Base-by-base conservation (phyloP, 805 yeast genomes). In the Monosporozyma yasuniensis region DNA sequence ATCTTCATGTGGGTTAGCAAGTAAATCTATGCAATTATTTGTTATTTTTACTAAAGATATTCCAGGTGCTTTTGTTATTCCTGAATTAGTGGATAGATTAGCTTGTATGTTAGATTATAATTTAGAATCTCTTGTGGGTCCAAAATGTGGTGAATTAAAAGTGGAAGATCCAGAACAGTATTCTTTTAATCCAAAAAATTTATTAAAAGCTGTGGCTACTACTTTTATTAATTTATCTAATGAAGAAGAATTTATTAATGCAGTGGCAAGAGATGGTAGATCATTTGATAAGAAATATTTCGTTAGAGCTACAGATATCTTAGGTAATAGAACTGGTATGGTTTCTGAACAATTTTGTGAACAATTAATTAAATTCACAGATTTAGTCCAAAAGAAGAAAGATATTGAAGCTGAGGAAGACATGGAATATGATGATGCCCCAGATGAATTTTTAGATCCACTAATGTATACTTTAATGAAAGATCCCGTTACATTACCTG, bases 91-190 rank as follows among this genome's bases (percentile, higher is more conserved):
- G 41, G 96, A 89, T 59, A 77, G 99, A 66, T 72, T 93, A 54
- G 96, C 99, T 0, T 89, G 96, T 44, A 93, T 93, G 99, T 73
- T 93, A 64, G 85, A 93, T 69, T 91, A 90, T 68, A 93, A 93
- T 64, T 72, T 93, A 53, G 85, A 81, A 46, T 88, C 91, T n/a
- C 73, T 93, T 67, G 97, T 89, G 23, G 99, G 99, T 0, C 97
- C 98, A 14, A 84, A 85, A 62, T 90, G 96, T 70, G 79, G 90
- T 9, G 89, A 85, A 47, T 76, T 93, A 58, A 88, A 87, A 61
- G 99, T 93, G 27, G 75, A 77, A 52, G 76, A 84, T 54, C 97
- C 97, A 0, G 87, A 83, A 55, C 79, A 81, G 56, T 90, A 89
- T 63, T 78, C 80, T 28, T 93, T 93, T 66, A 80, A 87, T 58